Evolutionary conservation across 2,329 filamentous ascomycete genomes (phyloP), one percentile per base, ranked within the genome.

Genomic region (Beauveria rudraprayagi): DNA sequence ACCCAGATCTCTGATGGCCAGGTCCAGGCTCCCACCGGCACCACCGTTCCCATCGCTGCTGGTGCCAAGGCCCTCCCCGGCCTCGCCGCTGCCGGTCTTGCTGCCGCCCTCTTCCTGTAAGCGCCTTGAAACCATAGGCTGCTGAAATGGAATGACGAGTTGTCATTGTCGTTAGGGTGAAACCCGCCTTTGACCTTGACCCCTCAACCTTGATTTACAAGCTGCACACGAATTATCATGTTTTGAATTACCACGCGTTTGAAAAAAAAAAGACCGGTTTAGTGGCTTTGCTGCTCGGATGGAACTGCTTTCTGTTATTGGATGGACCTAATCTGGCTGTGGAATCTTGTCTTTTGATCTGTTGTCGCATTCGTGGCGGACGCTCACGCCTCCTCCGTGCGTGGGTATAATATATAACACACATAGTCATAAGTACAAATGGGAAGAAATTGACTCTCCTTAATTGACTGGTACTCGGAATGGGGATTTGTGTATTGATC

Each of bases 1-100:
- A 68, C 65, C 50, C 71, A 75, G 61, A 70, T 72, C 11, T 60
- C 65, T 1, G 71, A 73, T 56, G 72, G 72, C 6, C 68, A 71
- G 61, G 63, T 72, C 30, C 67, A 71, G 58, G 70, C 68, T 26
- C 68, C 40, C 1, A 65, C 73, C 16, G 26, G 56, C 40, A 41
- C 62, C 16, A 56, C 34, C 5, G 30, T 55, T 46, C 28, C 34
- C 54, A 34, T 56, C 7, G 63, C 64, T 11, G 60, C 44, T 14
- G 59, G 41, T 46, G 51, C 62, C 52, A 66, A 68, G 63, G 66
- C 54, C 1, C 62, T 66, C 22, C 67, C 66, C 14, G 63, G 52
- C 46, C 58, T 61, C 41, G 30, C 56, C 37, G 59, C 48, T 8
- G 59, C 59, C 17, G 62, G 56, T 52, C 26, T 62, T 17, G 61